Base-by-base conservation (phyloP, 495 filamentous ascomycete species). In the Achaetomiella virescens region DNA sequence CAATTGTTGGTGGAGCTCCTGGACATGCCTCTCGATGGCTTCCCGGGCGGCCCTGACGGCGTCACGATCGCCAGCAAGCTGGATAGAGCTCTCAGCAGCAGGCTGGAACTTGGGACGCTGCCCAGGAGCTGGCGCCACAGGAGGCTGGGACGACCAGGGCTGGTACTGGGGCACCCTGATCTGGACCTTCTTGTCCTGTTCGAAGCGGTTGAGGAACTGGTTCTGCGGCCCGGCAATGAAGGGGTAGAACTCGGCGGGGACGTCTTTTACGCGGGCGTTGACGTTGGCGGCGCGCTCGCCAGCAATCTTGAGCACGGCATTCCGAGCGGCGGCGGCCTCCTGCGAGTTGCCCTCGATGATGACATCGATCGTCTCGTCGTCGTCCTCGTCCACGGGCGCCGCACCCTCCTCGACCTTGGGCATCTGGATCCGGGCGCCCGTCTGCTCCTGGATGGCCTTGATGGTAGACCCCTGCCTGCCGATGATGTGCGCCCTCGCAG, bases 181-280 rank as follows among this genome's bases (percentile, higher is more conserved):
- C 65, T 86, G 84, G 17, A 93, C 72, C 49, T 84, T 83, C 22
- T 71, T 71, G 41, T 74, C 65, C 25, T 73, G 67, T 69, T 96
- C 88, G 36, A 96, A 77, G 36, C 79, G 79, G 38, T 81, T 78
- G 57, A 88, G 72, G 43, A 80, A 74, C 31, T 75, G 73, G 64
- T 90, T 87, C 64, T 91, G 82, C 14, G 88, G 81, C 22, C 91
- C 91, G 22, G 88, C 86, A 67, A 99, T 88, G 75, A 97, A 97
- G 14, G 92, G 95, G 72, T 90, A 99, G 68, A 89, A 95, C 66
- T 96, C 90, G 18, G 91, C 84, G 2, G 91, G 92, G 55, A 97
- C 85, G 15, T 85, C 80, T 68, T 84, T 86, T 57, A 98, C 68
- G 35, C 84, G 83, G 29, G 89, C 70, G 70, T 78, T 92, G 65